These are phyloP conservation scores for Boechera retrofracta DNA, from an alignment of 345 rosid genomes.

Conservation along the genomic window DNA sequence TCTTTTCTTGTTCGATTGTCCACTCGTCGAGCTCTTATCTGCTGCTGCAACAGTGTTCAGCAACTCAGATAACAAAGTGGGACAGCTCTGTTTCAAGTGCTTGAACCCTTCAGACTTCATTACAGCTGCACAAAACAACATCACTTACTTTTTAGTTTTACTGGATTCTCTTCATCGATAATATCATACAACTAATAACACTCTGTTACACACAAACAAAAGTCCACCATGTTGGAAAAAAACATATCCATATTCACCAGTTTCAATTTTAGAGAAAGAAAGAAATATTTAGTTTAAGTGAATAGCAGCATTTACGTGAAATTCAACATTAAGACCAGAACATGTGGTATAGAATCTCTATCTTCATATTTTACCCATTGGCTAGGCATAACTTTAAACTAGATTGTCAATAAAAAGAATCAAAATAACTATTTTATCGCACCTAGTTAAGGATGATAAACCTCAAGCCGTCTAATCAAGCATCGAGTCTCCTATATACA, in stretches of 20 bases:
- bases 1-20: constrained; percentile 70
- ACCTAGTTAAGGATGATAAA: constrained; percentile 44
- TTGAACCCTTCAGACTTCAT: constrained; percentile 96
- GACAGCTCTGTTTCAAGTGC: constrained; percentile 89
- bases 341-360: constrained; percentile 8
- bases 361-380: constrained; percentile 6
- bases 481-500: constrained; percentile 40
- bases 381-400: constrained; percentile 18
- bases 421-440: constrained; percentile 32
- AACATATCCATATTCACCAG: background rate
- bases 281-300: background rate
- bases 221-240: constrained; percentile 5
- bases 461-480: constrained; percentile 44
- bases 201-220: constrained; percentile 6
- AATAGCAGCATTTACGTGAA: constrained; percentile 20
- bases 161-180: background rate
- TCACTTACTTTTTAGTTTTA: constrained; percentile 19
- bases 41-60: constrained; percentile 71
- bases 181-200: constrained; percentile 13
- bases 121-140: constrained; percentile 60
- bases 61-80: constrained; percentile 77
- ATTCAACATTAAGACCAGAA: constrained; percentile 6
- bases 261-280: background rate
- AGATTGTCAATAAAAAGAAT: background rate
- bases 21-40: constrained; percentile 66